Evolutionary conservation across 768 basidiomycete genomes (phyloP), one percentile per base, ranked within the genome.

Genomic region (Hericium rajendrae): DNA sequence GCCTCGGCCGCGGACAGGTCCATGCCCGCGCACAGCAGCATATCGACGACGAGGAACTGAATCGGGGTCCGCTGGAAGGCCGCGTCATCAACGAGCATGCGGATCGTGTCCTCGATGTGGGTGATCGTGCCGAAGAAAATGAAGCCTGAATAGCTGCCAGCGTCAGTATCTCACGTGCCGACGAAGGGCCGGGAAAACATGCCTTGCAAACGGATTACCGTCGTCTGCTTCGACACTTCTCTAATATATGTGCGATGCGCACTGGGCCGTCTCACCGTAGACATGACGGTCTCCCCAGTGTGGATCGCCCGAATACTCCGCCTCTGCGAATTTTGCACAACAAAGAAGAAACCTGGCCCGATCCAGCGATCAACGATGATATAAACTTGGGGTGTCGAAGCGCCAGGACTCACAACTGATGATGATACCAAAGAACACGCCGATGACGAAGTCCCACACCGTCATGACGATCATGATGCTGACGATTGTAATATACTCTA

Each of bases 1-100:
- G 94, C 95, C 66, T 98, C 95, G 1, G 94, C 91, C 3, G 94
- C 83, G 0, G 91, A 94, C 80, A 97, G 86, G 70, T 99, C 95
- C 26, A 98, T 86, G 0, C 94, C 94, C 10, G 81, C 82, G 1
- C 93, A 94, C 37, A 91, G 82, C 37, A 86, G 74, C 37, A 97
- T 79, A 65, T 97, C 94, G 48, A 97, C 76, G 8, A 97, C 81
- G 37, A 98, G 80, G 74, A 97, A 99, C 3, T 89, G 85, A 22
- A 98, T 82, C 3, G 93, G 92, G 51, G 82, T 82, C 13, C 74
- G 73, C 38, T 80, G 73, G 83, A 92, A 94, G 6, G 79, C 73
- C 0, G 84, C 82, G 8, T 78, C 79, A 55, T 88, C 80, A 15
- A 97, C 79, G 10, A 91, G 73, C 15, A 77, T 76, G 9, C 90